Conservation (phyloP, 1,284 basidiomycete genomes). For the Phellopilus nigrolimitatus region DNA sequence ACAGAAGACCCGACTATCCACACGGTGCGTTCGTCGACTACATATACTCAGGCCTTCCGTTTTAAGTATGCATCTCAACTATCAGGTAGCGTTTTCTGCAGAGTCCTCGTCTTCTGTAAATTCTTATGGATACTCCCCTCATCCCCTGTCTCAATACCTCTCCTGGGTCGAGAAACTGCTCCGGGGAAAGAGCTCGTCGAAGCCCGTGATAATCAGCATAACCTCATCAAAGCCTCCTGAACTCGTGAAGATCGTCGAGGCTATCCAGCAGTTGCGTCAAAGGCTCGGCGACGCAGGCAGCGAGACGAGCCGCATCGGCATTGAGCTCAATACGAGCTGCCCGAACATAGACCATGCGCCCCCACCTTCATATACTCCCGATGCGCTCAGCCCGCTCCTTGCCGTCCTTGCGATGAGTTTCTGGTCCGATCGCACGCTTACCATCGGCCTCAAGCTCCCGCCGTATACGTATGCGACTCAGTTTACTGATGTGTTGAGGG, state of each 20-base stretch:
- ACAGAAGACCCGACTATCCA: slow-evolving; percentile 52
- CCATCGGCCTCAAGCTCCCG: slow-evolving; percentile 74
- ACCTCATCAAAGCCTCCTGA: slow-evolving; percentile 50
- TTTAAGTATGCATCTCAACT: neutral
- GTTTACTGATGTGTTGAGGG: slow-evolving; percentile 49
- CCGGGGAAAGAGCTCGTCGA: slow-evolving; percentile 30
- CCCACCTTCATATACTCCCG: slow-evolving; percentile 60
- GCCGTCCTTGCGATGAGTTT: slow-evolving; percentile 45
- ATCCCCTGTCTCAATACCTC: slow-evolving; percentile 59
- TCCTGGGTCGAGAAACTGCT: slow-evolving; percentile 56
- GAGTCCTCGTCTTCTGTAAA: slow-evolving; percentile 57
- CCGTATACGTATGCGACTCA: slow-evolving; percentile 68
- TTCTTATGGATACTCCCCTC: slow-evolving; percentile 77
- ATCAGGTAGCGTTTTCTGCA: slow-evolving; percentile 2
- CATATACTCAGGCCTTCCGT: neutral
- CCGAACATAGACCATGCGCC: slow-evolving; percentile 66
- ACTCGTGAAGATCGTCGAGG: slow-evolving; percentile 49
- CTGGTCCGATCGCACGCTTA: slow-evolving; percentile 47
- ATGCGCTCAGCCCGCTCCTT: slow-evolving; percentile 43
- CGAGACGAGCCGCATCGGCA: slow-evolving; percentile 42
- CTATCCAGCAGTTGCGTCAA: slow-evolving; percentile 53
- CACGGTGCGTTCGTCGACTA: slow-evolving; percentile 38
- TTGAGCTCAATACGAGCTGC: slow-evolving; percentile 79
- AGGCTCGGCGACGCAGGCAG: slow-evolving; percentile 32
- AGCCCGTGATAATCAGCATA: slow-evolving; percentile 75